Conservation (phyloP, 371 early-diverging fungal species). For the Mortierella sp. region DNA sequence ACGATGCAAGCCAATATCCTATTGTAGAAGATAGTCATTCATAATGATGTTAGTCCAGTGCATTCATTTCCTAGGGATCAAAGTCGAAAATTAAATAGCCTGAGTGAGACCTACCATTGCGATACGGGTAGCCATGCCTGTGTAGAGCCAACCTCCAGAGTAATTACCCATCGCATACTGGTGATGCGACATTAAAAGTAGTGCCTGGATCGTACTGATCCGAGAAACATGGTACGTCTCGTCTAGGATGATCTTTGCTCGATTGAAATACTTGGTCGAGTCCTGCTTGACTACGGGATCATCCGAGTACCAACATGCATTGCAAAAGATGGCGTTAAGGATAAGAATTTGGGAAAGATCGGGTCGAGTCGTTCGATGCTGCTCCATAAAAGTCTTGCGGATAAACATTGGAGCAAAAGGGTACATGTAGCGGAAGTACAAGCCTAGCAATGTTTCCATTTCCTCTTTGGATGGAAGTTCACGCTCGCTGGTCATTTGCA, state of each 20-base stretch:
- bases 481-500: constrained; percentile 30
- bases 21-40: not conserved
- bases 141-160: constrained; percentile 30
- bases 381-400: constrained; percentile 22
- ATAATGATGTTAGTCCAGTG: not conserved
- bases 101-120: constrained; percentile 11
- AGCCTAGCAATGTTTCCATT: constrained; percentile 11
- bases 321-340: constrained; percentile 31
- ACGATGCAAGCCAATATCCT: constrained; percentile 30
- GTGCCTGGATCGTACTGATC: constrained; percentile 19
- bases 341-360: constrained; percentile 21
- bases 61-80: not conserved
- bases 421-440: constrained; percentile 29
- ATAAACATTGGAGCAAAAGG: constrained; percentile 26
- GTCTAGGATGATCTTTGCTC: constrained; percentile 28
- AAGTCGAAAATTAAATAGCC: too few species aligned
- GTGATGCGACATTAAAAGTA: constrained; percentile 28
- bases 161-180: constrained; percentile 23
- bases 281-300: constrained; percentile 15
- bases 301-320: constrained; percentile 28
- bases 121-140: constrained; percentile 23
- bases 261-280: constrained; percentile 23
- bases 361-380: constrained; percentile 11
- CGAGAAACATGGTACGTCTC: constrained; percentile 30
- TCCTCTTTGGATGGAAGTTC: constrained; percentile 17